Conservation (phyloP, 2,329 filamentous ascomycete species). For the Phialemoniopsis sp. region DNA sequence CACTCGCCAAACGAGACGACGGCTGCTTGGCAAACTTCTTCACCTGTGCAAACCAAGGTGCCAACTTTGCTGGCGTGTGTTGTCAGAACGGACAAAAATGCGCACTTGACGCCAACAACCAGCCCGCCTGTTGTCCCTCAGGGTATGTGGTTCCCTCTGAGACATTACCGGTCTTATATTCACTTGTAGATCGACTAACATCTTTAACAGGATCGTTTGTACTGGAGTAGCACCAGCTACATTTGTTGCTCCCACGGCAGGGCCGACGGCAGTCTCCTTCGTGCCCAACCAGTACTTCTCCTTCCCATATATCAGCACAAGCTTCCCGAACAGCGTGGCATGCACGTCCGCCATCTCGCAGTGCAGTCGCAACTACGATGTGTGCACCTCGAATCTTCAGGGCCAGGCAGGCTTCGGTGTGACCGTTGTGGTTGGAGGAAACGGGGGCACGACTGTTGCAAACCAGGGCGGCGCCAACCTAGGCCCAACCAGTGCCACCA, state of each 20-base stretch:
- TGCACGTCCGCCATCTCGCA: conserved; percentile 47
- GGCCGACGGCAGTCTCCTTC: conserved; percentile 39
- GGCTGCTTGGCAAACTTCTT: conserved; percentile 45
- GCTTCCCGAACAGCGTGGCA: conserved; percentile 43
- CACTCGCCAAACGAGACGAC: background rate
- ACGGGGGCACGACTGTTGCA: conserved; percentile 44
- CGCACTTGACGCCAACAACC: conserved; percentile 40
- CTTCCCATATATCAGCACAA: conserved; percentile 52
- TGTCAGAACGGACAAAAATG: conserved; percentile 48
- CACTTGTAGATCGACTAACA: background rate
- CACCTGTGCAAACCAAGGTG: conserved; percentile 43
- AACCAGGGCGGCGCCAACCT: conserved; percentile 28
- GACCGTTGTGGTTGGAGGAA: conserved; percentile 51
- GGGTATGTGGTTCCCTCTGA: conserved; percentile 32
- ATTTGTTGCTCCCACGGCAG: conserved; percentile 26
- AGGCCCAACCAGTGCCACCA: conserved; percentile 40
- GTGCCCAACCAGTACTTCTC: conserved; percentile 56
- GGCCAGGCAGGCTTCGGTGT: conserved; percentile 35
- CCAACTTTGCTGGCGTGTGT: conserved; percentile 43
- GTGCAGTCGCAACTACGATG: conserved; percentile 50
- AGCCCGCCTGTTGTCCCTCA: conserved; percentile 50
- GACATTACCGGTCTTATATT: no score
- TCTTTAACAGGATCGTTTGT: conserved; percentile 40
- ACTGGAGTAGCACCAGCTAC: conserved; percentile 47
- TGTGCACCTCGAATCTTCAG: conserved; percentile 46